phyloP scores from a whole-genome alignment of 1,284 basidiomycete species.

The Ustilago shanxiensis region DNA sequence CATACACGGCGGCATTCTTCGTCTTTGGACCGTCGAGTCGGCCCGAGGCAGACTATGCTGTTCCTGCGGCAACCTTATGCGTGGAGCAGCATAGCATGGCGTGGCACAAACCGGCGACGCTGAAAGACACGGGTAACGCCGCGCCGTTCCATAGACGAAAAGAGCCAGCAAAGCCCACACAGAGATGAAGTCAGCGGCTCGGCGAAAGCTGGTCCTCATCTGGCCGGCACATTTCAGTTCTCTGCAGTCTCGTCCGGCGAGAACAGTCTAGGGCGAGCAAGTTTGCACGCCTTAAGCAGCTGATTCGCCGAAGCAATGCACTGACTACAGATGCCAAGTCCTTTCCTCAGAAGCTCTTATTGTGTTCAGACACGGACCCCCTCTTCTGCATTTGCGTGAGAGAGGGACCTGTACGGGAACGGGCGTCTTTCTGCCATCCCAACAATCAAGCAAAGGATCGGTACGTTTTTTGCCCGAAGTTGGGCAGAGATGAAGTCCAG shows the following conservation, averaged over 20 bases:
- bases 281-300: background rate
- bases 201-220: background rate
- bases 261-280: background rate
- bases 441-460: conserved; percentile 12
- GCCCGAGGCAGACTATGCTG: conserved; percentile 7
- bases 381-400: background rate
- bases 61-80: conserved; percentile 38
- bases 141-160: too few relatives aligned
- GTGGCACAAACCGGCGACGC: conserved; percentile 9
- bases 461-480: background rate
- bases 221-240: background rate
- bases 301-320: background rate
- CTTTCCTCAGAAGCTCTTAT: background rate
- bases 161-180: background rate
- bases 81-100: background rate
- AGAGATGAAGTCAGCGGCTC: conserved; percentile 11
- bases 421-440: background rate
- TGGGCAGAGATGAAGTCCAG: background rate
- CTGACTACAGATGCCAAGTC: background rate
- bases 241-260: too few relatives aligned
- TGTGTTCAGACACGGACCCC: background rate
- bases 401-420: background rate
- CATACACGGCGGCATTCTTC: background rate
- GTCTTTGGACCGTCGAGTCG: conserved; percentile 1
- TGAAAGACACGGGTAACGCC: background rate